phyloP scores from a whole-genome alignment of 2,329 filamentous ascomycete species.

The Coniochaeta ligniaria region DNA sequence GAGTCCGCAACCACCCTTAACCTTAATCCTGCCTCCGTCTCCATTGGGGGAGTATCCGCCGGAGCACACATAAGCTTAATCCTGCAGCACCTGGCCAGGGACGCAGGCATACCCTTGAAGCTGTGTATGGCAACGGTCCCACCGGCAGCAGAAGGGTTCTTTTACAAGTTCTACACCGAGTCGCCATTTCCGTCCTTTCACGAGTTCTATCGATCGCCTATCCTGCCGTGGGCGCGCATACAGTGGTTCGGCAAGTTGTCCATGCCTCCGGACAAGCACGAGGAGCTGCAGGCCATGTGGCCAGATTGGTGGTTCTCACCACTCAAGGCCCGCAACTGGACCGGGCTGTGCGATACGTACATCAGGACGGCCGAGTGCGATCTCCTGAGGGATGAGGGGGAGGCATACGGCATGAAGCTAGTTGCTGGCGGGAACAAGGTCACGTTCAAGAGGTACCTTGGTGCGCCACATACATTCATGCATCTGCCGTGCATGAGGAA shows the following conservation, averaged over 20 bases:
- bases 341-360: conserved; percentile 23
- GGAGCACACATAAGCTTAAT: conserved; percentile 26
- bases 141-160: conserved; percentile 15
- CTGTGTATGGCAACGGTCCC: conserved; percentile 27
- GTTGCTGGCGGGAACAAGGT: conserved; percentile 27
- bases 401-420: conserved; percentile 29
- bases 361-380: conserved; percentile 27
- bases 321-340: conserved; percentile 22
- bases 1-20: conserved; percentile 18
- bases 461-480: conserved; percentile 32
- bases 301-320: conserved; percentile 27
- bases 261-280: conserved; percentile 18
- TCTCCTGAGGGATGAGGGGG: conserved; percentile 30
- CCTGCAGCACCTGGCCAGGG: conserved; percentile 28
- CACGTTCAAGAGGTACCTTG: conserved; percentile 26
- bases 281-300: conserved; percentile 17
- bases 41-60: conserved; percentile 29
- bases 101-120: conserved; percentile 25
- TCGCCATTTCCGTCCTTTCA: conserved; percentile 26
- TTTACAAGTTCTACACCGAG: conserved; percentile 22
- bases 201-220: conserved; percentile 23
- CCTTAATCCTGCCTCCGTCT: conserved; percentile 24
- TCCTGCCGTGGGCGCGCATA: conserved; percentile 26
- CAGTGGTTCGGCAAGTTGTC: conserved; percentile 21
- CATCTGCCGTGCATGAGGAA: conserved; percentile 13